Conservation (phyloP, 371 early-diverging fungal species). For the Mortierella sp. region DNA sequence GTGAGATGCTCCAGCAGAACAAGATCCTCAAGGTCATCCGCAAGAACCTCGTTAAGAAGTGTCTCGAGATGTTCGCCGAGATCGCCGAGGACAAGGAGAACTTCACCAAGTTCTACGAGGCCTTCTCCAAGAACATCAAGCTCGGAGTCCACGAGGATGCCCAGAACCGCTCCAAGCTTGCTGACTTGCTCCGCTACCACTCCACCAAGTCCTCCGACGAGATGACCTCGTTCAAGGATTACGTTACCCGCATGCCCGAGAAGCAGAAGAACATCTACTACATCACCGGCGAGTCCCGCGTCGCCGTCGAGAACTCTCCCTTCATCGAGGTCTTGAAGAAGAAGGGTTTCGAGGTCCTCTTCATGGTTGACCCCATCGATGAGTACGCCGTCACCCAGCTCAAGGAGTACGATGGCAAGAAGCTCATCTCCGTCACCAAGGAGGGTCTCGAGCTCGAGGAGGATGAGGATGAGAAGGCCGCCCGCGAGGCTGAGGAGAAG, state of each 20-base stretch:
- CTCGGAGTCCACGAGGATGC: conserved; percentile 94
- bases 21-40: conserved; percentile 95
- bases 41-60: conserved; percentile 95
- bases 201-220: conserved; percentile 95
- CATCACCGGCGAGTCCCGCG: conserved; percentile 97
- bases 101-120: conserved; percentile 95
- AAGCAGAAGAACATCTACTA: conserved; percentile 94
- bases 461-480: conserved; percentile 95
- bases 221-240: conserved; percentile 93
- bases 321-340: conserved; percentile 99
- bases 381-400: conserved; percentile 98
- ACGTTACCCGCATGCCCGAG: conserved; percentile 89
- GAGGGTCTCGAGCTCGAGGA: conserved; percentile 99
- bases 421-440: conserved; percentile 98
- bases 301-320: conserved; percentile 97
- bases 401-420: conserved; percentile 99
- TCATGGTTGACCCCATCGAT: conserved; percentile 96
- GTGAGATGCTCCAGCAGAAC: conserved; percentile 97
- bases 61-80: conserved; percentile 93
- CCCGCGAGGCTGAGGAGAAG: conserved; percentile 90
- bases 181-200: conserved; percentile 92
- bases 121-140: conserved; percentile 94
- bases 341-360: conserved; percentile 97
- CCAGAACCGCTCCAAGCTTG: conserved; percentile 88
- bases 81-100: conserved; percentile 92